phyloP scores from a whole-genome alignment of 495 filamentous ascomycete genomes.

The Aspergillus saccharolyticus region DNA sequence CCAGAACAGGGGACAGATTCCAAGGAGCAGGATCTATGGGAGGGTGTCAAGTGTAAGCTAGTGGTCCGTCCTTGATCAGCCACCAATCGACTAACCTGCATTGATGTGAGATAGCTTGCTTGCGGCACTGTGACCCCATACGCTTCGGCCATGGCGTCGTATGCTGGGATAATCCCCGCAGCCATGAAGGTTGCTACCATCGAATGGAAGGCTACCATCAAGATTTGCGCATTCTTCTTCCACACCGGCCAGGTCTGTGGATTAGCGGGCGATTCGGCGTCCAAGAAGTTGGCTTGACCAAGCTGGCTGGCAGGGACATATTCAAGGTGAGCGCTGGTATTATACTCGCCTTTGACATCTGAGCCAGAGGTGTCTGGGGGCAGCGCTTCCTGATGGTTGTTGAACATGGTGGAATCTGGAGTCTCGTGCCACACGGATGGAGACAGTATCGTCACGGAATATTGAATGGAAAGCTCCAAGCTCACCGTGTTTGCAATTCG shows the following conservation, averaged over 20 bases:
- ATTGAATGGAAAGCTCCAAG: too few relatives aligned
- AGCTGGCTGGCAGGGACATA: slow-evolving; percentile 5
- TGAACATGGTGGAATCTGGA: too few relatives aligned
- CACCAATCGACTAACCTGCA: slow-evolving; percentile 22
- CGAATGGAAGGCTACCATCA: slow-evolving; percentile 35
- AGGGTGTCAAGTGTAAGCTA: not conserved
- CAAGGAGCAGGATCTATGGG: slow-evolving; percentile 32
- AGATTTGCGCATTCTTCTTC: slow-evolving; percentile 33
- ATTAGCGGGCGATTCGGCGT: too few relatives aligned
- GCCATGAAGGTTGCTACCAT: slow-evolving; percentile 33
- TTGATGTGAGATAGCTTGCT: slow-evolving; percentile 28
- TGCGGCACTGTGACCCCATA: slow-evolving; percentile 23
- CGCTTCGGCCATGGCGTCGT: slow-evolving; percentile 24
- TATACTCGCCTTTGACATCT: not conserved
- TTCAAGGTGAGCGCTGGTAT: slow-evolving; percentile 13
- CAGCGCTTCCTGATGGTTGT: too few relatives aligned
- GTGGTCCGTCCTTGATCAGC: too few relatives aligned
- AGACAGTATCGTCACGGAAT: too few relatives aligned
- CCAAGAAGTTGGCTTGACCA: slow-evolving; percentile 3
- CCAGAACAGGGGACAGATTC: slow-evolving; percentile 28
- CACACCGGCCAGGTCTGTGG: slow-evolving; percentile 26
- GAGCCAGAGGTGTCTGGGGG: too few relatives aligned
- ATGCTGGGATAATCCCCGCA: slow-evolving; percentile 30
- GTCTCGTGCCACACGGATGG: too few relatives aligned
- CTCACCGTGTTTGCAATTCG: too few relatives aligned